Base-by-base conservation (phyloP, 1,284 basidiomycete genomes). In the Coniophora puteana region DNA sequence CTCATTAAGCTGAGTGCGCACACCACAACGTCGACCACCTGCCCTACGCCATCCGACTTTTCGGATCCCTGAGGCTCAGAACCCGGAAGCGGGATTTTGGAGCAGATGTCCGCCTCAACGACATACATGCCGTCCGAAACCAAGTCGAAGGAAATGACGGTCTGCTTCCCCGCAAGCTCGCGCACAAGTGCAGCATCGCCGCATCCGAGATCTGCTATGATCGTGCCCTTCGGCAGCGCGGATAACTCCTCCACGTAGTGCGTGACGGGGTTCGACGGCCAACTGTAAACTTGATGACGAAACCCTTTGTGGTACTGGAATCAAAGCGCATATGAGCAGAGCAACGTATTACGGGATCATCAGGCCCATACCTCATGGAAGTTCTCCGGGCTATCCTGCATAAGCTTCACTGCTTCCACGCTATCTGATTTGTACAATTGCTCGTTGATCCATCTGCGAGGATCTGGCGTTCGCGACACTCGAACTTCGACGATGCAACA, bases 1-100 rank as follows among this genome's bases (percentile, higher is more conserved):
- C 92, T 90, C 96, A 99, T 99, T 46, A 99, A 69, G 55, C 92
- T 95, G 46, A 99, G 71, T 30, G 93, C 92, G 60, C 93, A 99
- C 21, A 99, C 85, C 1, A 83, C 93, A 5, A 90, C 84, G 57
- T 99, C 95, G 3, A 90, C 90, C 5, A 96, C 63, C 48, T 89
- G 78, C n/a, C 75, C 83, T 48, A 76, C 68, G 14, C 78, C 78
- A 27, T 61, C 56, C 5, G 60, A 62, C 39, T 66, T 66, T 37
- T 66, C 69, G 24, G 65, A 57, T 7, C 65, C 65, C 17, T 49
- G 53, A n/a, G 66, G 72, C 46, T 87, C 83, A 8, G 80, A 80
- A n/a, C 92, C 92, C 4, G 92, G 90, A 5, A 94, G 62, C 8
- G 91, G 91, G 30, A 89, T 68, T 47, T 66, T 77, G 41, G 68